Conservation (phyloP, 352 stramenopile species). For the Pilasporangium apinafurcum region DNA sequence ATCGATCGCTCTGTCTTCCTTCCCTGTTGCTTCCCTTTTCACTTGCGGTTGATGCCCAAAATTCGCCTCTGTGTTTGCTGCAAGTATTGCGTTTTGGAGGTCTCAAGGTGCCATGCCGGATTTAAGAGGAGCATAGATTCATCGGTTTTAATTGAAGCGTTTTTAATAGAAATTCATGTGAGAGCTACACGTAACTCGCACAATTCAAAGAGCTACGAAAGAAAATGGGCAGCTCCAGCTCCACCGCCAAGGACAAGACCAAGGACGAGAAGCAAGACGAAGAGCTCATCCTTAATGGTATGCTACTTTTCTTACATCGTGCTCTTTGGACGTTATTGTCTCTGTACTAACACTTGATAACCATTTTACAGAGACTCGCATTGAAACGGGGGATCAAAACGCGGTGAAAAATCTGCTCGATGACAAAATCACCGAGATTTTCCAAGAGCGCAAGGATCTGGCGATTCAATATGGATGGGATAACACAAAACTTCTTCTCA, state of each 20-base stretch:
- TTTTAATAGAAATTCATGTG: background rate
- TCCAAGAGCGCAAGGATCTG: constrained; percentile 49
- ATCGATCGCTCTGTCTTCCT: too few relatives aligned
- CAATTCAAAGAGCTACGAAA: constrained; percentile 4
- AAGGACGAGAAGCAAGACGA: constrained; percentile 38
- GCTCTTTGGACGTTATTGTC: too few relatives aligned
- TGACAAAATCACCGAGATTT: constrained; percentile 72
- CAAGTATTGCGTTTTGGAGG: too few relatives aligned
- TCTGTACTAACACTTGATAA: background rate
- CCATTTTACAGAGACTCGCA: constrained; percentile 32
- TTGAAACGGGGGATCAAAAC: constrained; percentile 82
- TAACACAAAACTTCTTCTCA: constrained; percentile 78
- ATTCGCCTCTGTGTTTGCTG: too few relatives aligned
- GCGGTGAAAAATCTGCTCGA: constrained; percentile 85
- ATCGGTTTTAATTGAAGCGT: background rate
- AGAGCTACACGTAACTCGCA: background rate
- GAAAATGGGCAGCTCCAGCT: constrained; percentile 34
- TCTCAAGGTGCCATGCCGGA: too few relatives aligned
- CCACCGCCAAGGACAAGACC: too few relatives aligned
- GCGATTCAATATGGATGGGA: constrained; percentile 73
- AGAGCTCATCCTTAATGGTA: constrained; percentile 64
- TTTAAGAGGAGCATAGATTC: constrained; percentile 2
- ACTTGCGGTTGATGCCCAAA: too few relatives aligned
- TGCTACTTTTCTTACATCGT: constrained; percentile 2
- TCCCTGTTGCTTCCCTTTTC: too few relatives aligned